Base-by-base conservation (phyloP, 768 basidiomycete genomes). In the Pleurotus giganteus region DNA sequence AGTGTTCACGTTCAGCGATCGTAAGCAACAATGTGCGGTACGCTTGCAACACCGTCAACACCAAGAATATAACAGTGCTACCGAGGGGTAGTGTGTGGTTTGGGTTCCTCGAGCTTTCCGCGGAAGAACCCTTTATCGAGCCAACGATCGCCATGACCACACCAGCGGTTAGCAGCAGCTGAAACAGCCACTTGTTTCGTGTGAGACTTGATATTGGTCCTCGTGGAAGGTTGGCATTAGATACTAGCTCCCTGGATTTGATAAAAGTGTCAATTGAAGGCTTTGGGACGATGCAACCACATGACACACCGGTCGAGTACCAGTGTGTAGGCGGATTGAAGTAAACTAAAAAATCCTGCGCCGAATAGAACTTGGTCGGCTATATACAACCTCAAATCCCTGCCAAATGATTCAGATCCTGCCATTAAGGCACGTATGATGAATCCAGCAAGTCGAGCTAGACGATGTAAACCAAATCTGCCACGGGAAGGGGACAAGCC, bases 371-470 rank as follows among this genome's bases (percentile, higher is more conserved):
- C 63, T 58, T 73, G 57, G 39, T 75, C 72, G 0, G 68, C 69
- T 2, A 76, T 74, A 17, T 74, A 63, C 12, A 75, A 53, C 9
- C 47, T 53, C 2, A 73, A 53, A 29, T 65, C 69, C 9, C 71
- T 59, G 34, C 70, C 74, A 5, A 63, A 69, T 4, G 66, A 60
- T 0, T 61, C 63, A 0, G 65, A 63, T 3, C 64, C 68, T 13
- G 71, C 68, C 17, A 78, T 54, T 5, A 72, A 53, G 1, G 74
- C 73, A 2, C 77, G 73, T 2, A 78, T 66, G 2, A 66, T 55
- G 50, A 77, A 80, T 0, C 75, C 76, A 3, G 64, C 58, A 5
- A 74, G 50, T 19, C 77, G 74, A 43, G 78, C 77, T 80, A 36
- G 4, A 11, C 17, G 55, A 34, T n/a, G n/a, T 34, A 47, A 17